phyloP scores from a whole-genome alignment of 2,329 filamentous ascomycete genomes.

The Cladobotryum protrusum region DNA sequence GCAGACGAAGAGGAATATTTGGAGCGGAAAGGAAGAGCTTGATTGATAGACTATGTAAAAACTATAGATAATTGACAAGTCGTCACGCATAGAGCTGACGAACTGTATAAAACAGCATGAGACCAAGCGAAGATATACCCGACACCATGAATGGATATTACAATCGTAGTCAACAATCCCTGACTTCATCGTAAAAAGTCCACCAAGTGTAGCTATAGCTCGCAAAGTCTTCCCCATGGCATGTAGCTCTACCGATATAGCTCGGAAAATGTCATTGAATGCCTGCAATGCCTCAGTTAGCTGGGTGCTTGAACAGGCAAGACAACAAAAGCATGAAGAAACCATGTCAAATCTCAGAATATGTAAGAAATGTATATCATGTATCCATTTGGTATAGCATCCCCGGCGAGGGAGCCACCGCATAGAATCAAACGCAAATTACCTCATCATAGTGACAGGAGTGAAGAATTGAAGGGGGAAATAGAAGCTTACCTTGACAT shows the following conservation, averaged over 20 bases:
- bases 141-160: too few species aligned
- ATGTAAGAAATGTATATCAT: conserved; percentile 99
- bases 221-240: neutral
- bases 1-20: conserved; percentile 62
- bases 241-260: neutral
- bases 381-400: conserved; percentile 66
- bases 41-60: neutral
- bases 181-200: too few species aligned
- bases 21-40: conserved; percentile 47
- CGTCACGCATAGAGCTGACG: too few species aligned
- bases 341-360: conserved; percentile 63
- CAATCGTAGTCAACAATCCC: too few species aligned
- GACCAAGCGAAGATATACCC: too few species aligned
- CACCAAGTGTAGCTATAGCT: neutral
- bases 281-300: conserved; percentile 5
- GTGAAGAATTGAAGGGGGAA: conserved; percentile 8
- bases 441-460: conserved; percentile 64
- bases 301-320: neutral
- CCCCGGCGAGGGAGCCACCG: conserved; percentile 87
- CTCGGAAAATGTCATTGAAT: neutral
- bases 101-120: too few species aligned
- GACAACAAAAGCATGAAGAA: conserved; percentile 19
- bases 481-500: conserved; percentile 23
- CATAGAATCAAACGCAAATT: conserved; percentile 98
- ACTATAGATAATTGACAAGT: neutral